Evolutionary conservation across 2,329 filamentous ascomycete genomes (phyloP).

Genomic region (Sporothrix sp.): DNA sequence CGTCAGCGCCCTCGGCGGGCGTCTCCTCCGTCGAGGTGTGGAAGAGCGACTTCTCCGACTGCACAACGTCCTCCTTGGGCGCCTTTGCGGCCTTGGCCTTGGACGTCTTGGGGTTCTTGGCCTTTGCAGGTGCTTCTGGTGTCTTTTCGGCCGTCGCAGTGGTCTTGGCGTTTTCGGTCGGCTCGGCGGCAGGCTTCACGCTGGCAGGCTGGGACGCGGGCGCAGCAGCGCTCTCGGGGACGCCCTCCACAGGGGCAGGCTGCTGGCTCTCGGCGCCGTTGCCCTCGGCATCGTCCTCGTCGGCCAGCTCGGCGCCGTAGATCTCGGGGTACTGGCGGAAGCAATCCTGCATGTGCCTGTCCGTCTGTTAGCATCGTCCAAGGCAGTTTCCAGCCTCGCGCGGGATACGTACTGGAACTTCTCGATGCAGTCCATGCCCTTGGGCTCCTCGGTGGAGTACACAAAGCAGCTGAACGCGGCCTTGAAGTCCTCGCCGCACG

Average conservation of each 20-base stretch:
- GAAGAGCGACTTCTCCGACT: background rate
- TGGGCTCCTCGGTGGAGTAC: conserved; percentile 87
- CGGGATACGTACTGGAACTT: conserved; percentile 73
- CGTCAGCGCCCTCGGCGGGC: conserved; percentile 4
- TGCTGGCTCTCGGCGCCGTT: conserved; percentile 14
- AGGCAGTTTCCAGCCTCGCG: background rate
- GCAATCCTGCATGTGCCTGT: conserved; percentile 91
- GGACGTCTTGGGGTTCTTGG: background rate
- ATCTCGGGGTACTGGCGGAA: conserved; percentile 88
- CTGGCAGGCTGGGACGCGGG: conserved; percentile 5
- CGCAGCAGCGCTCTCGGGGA: conserved; percentile 20
- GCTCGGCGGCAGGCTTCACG: background rate
- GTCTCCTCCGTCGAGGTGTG: background rate
- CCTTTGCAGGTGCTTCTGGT: background rate
- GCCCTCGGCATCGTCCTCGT: conserved; percentile 6
- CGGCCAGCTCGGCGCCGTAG: conserved; percentile 71
- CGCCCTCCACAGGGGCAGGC: conserved; percentile 20
- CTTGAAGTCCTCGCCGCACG: conserved; percentile 92
- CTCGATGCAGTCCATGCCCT: conserved; percentile 95
- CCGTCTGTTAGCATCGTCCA: conserved; percentile 12
- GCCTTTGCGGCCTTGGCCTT: background rate
- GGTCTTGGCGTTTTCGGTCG: background rate
- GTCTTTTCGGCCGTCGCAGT: background rate
- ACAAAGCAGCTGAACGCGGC: conserved; percentile 97
- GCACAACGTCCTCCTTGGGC: conserved; percentile 8